Base-by-base conservation (phyloP, 805 yeast genomes). In the Candida michaelii region DNA sequence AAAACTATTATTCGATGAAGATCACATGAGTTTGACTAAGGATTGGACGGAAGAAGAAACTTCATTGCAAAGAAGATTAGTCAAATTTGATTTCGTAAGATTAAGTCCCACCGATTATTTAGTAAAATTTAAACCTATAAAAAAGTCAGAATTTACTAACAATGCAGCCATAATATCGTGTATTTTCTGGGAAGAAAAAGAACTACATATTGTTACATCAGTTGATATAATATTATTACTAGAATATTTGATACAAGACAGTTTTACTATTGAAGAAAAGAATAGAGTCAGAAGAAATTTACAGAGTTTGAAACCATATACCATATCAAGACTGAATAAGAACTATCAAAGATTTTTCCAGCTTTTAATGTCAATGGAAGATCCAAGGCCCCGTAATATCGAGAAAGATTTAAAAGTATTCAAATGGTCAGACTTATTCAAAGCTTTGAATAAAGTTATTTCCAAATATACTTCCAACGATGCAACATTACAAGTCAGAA, bases 401-500 rank as follows among this genome's bases (percentile, higher is more conserved):
- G 88, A 80, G 51, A 83, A 83, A 56, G 85, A 82, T 54, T 74
- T 83, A 46, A 83, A 83, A 54, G 86, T 83, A 3, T 78, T 83
- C 52, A 65, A 67, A 18, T 83, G 89, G 89, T 53, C 56, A 15
- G 67, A 71, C 33, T 60, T 83, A 18, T 73, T 66, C 29, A 67
- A 62, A 23, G 88, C 88, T 0, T 53, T 82, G 39, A 58, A 63
- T 18, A 81, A 78, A 53, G 83, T 83, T 11, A 67, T 80, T 25
- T 65, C 80, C 25, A 83, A 83, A 58, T 83, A 83, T 54, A 61
- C 71, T 11, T 50, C 57, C n/a, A 49, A 44, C 16, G 15, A 27
- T 29, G 36, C 42, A 3, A 33, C 39, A 5, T 17, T 40, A 3
- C 19, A 27, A 15, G 36, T 31, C 3, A 30, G 21, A 35, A 41